phyloP scores from a whole-genome alignment of 169 alveolate species.

The Eimeria tenella region DNA sequence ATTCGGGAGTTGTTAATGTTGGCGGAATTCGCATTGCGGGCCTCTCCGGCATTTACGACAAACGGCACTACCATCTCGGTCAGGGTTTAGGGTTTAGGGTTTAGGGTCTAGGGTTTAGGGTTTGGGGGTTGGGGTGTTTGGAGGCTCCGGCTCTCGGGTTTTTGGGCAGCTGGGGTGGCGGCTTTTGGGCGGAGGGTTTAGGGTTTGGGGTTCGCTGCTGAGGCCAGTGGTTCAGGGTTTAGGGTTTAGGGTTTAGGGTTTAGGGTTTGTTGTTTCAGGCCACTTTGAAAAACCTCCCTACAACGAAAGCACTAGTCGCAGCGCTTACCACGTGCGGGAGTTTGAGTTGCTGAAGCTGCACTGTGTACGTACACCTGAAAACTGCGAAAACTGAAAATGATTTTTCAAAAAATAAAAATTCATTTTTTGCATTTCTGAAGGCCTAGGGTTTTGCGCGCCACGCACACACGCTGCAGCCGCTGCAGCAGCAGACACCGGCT shows the following conservation, averaged over 20 bases:
- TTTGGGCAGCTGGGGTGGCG: no score
- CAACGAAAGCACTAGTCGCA: slow-evolving; percentile 88
- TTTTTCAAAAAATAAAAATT: no score
- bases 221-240: background rate
- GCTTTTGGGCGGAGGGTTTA: no score
- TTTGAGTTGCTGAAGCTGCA: slow-evolving; percentile 93
- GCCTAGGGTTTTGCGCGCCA: background rate
- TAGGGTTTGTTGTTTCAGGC: slow-evolving; percentile 81
- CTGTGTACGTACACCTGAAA: slow-evolving; percentile 43
- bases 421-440: slow-evolving; percentile 30
- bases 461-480: no score
- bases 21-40: slow-evolving; percentile 95
- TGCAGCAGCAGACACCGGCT: no score
- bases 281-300: slow-evolving; percentile 94
- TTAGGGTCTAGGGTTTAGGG: slow-evolving; percentile 14
- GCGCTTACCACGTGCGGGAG: slow-evolving; percentile 93
- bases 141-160: background rate
- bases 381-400: no score
- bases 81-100: slow-evolving; percentile 41
- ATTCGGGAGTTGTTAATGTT: slow-evolving; percentile 93
- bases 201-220: no score
- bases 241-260: no score
- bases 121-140: background rate
- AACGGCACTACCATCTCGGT: slow-evolving; percentile 88
- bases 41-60: slow-evolving; percentile 95